phyloP scores from a whole-genome alignment of 2,329 filamentous ascomycete genomes.

The Dryadomyces quercus-mongolicae region DNA sequence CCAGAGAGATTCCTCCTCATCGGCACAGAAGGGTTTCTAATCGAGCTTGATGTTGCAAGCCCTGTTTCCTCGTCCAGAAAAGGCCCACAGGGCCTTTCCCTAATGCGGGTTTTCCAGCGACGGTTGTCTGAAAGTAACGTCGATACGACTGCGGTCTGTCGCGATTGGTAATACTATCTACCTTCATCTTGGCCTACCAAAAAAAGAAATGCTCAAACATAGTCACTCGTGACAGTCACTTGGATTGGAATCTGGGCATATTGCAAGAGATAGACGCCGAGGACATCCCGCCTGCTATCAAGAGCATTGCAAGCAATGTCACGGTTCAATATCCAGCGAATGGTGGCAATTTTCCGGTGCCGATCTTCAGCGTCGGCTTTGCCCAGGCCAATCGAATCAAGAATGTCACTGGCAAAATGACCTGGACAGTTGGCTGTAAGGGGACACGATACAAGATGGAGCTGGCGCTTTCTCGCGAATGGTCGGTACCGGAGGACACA shows the following conservation, averaged over 20 bases:
- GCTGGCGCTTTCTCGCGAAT: slow-evolving; percentile 22
- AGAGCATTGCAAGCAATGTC: slow-evolving; percentile 15
- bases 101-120: slow-evolving; percentile 7
- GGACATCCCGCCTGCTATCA: slow-evolving; percentile 12
- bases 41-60: slow-evolving; percentile 11
- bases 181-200: no score
- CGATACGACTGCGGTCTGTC: slow-evolving; percentile 19
- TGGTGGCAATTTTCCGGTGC: slow-evolving; percentile 16
- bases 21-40: slow-evolving; percentile 7
- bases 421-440: slow-evolving; percentile 21
- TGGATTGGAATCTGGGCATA: slow-evolving; percentile 26
- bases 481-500: slow-evolving; percentile 8
- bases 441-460: slow-evolving; percentile 21
- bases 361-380: slow-evolving; percentile 11
- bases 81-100: slow-evolving; percentile 1
- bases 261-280: slow-evolving; percentile 12
- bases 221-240: slow-evolving; percentile 12
- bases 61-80: slow-evolving; percentile 1
- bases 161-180: slow-evolving; percentile 18
- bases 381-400: slow-evolving; percentile 14
- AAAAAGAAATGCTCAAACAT: neutral
- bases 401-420: slow-evolving; percentile 18
- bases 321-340: slow-evolving; percentile 11
- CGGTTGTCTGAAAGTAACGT: slow-evolving; percentile 2
- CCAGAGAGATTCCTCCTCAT: slow-evolving; percentile 9